A percentile compares a stretch with the other conserved stretches of the same genome.
phyloP scores from a whole-genome alignment of 352 stramenopile species.

The Pythium sukuiense region DNA sequence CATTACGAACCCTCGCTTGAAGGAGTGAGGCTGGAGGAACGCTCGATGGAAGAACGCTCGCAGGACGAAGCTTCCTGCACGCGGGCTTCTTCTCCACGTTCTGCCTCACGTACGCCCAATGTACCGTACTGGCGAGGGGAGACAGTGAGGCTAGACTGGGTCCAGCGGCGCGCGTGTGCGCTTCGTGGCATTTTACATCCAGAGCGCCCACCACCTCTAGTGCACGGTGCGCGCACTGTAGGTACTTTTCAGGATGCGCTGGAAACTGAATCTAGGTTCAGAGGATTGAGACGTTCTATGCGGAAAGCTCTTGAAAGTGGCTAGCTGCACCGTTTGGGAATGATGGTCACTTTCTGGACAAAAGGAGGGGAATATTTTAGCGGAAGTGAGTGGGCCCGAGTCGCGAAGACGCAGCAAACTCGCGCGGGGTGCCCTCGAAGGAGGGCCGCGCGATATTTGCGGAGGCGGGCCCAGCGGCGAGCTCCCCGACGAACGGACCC shows the following conservation, averaged over 20 bases:
- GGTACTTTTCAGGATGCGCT: background rate
- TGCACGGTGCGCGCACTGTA: too few species aligned
- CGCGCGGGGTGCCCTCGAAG: too few species aligned
- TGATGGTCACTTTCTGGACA: too few species aligned
- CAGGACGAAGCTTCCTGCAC: background rate
- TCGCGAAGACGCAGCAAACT: too few species aligned
- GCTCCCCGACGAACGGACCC: too few species aligned
- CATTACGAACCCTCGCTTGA: background rate
- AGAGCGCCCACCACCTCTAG: background rate
- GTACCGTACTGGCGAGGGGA: background rate
- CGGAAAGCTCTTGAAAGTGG: background rate
- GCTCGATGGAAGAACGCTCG: background rate
- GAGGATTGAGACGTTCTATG: background rate
- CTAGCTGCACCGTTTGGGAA: background rate
- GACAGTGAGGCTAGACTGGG: background rate
- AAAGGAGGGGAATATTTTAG: too few species aligned
- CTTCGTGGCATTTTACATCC: background rate
- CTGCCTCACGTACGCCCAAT: background rate
- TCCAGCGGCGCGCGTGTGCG: background rate
- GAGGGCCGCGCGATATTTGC: too few species aligned
- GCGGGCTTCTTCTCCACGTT: background rate
- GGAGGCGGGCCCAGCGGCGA: too few species aligned
- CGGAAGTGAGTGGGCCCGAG: too few species aligned
- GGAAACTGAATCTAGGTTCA: slow-evolving; percentile 7
- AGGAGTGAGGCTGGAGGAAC: background rate